These are phyloP conservation scores for Cyclotella choctawhatcheeana DNA, from an alignment of 108 stramenopile species.

Conservation along the genomic window DNA sequence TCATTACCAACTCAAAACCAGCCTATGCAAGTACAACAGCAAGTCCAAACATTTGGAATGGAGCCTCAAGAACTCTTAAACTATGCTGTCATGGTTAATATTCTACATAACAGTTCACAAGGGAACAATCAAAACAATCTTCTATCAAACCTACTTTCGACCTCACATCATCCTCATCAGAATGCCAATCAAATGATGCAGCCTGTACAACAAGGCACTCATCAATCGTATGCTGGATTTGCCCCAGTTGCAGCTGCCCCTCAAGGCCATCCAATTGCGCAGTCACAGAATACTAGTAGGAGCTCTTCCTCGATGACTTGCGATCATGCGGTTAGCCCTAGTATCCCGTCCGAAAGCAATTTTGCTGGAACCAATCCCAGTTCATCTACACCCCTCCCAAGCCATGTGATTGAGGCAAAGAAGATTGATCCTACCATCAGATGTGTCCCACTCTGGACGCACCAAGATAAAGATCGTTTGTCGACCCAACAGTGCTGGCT, in stretches of 20 bases:
- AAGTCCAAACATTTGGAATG: constrained; percentile 26
- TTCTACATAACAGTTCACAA: constrained; percentile 20
- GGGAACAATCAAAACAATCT: constrained; percentile 15
- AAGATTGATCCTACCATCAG: constrained; percentile 6
- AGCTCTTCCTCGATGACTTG: background rate
- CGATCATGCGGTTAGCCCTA: background rate
- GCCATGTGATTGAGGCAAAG: constrained; percentile 3
- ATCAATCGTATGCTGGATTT: background rate
- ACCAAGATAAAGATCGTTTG: constrained; percentile 48
- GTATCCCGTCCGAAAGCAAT: constrained; percentile 1
- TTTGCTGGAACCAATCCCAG: constrained; percentile 1
- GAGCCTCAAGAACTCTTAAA: constrained; percentile 17
- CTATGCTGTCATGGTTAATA: constrained; percentile 31
- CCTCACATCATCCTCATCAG: background rate
- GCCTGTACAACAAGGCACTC: background rate
- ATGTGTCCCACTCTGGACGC: constrained; percentile 21
- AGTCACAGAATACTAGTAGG: background rate
- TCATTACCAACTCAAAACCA: background rate
- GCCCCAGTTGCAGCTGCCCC: background rate
- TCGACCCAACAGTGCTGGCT: constrained; percentile 68
- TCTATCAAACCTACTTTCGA: constrained; percentile 6
- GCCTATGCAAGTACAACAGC: too few relatives aligned
- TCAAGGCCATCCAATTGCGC: background rate
- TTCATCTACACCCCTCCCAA: constrained; percentile 4
- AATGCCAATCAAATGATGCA: background rate